A percentile compares a stretch with the other conserved stretches of the same genome.
phyloP scores from a whole-genome alignment of 106 monocot species.

The Dioscorea alata region DNA sequence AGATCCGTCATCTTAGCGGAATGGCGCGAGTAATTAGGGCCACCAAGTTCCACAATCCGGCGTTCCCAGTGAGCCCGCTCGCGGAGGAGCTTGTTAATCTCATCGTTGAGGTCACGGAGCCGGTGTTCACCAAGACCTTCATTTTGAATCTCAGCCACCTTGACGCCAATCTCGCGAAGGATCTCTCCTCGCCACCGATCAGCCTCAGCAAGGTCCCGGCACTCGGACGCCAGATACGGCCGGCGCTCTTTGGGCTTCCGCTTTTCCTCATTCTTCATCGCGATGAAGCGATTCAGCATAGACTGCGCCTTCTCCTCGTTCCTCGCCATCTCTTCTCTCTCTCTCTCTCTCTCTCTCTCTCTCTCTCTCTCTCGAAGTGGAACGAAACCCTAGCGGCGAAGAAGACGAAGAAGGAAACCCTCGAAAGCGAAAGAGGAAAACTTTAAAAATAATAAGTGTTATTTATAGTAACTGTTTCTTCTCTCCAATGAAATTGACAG shows the following conservation, averaged over 20 bases:
- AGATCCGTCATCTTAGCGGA: constrained; percentile 88
- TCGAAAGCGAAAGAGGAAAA: too few species aligned
- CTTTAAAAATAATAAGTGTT: too few species aligned
- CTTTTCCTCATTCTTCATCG: constrained; percentile 99
- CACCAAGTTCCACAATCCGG: constrained; percentile 85
- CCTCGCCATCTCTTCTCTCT: constrained; percentile 76
- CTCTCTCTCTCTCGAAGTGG: background rate
- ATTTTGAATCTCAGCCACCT: constrained; percentile 94
- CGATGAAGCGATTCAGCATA: constrained; percentile 94
- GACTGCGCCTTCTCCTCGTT: constrained; percentile 99
- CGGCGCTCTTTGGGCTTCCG: constrained; percentile 93
- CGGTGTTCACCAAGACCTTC: constrained; percentile 96
- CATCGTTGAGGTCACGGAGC: constrained; percentile 92
- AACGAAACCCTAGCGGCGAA: background rate
- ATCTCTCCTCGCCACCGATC: constrained; percentile 88
- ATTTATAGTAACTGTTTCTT: too few species aligned
- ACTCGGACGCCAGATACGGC: constrained; percentile 94
- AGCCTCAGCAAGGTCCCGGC: constrained; percentile 96
- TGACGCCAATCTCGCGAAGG: constrained; percentile 83
- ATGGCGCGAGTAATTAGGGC: constrained; percentile 52
- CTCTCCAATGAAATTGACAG: too few species aligned
- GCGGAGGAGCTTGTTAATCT: constrained; percentile 95
- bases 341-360: background rate
- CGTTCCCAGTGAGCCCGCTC: constrained; percentile 90
- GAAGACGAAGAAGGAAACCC: too few species aligned